Evolutionary conservation across 2,329 filamentous ascomycete genomes (phyloP), one percentile per base, ranked within the genome.

Genomic region (Aspergillus chevalieri): DNA sequence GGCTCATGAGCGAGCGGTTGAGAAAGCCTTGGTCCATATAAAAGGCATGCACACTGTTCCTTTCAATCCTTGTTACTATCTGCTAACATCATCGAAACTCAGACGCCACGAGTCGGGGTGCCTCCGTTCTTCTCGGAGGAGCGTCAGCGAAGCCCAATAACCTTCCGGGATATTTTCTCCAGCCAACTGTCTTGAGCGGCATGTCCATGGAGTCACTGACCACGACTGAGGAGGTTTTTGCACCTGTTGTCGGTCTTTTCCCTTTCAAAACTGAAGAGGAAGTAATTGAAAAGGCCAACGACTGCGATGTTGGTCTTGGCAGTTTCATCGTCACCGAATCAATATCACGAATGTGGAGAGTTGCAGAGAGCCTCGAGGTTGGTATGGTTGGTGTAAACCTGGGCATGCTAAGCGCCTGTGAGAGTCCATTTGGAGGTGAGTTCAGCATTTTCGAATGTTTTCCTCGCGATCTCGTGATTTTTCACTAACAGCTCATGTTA

Each of bases 301-400:
- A 34, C 30, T 47, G 47, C 15, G 44, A 48, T 21, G 50, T 52
- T 14, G 52, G 50, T 2, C 43, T 52, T 8, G 49, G 43, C 3
- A 14, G 34, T 12, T 55, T 47, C 22, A 21, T 55, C 34, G 41
- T 46, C 22, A 47, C 44, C 1, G 33, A 30, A 12, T 47, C 56
- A 34, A 43, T 57, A 1, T 33, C 41, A 4, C 45, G 53, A 4
- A 33, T 45, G 3, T 41, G 43, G 48, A 50, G 53, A 8, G 39
- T 61, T 2, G 45, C 51, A 2, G 33, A 53, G 42, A 36, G 12
- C 4, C 36, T 62, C 15, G 39, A 61, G 44, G 50, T 47, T 5
- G 60, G 57, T 9, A 57, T 57, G 52, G 48, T 57, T 9, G 54
- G 53, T 45, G 53, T 67, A 21, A 66, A 66, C 26, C 57, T 58